These are phyloP conservation scores for Aspergillus awamori DNA, from an alignment of 2,329 filamentous ascomycete species.

Conservation along the genomic window DNA sequence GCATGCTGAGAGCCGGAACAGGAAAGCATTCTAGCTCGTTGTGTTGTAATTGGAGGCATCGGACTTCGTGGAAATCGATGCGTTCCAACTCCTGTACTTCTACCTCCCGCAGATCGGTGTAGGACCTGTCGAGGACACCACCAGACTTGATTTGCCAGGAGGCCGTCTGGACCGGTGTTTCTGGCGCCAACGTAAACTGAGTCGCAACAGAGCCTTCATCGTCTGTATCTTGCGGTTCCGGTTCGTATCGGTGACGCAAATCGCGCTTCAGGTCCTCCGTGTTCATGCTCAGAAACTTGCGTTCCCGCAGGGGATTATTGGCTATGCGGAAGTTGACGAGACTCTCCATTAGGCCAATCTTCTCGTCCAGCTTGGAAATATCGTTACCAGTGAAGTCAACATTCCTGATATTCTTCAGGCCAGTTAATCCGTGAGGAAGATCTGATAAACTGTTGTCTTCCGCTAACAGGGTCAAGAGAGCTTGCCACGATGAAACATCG, in stretches of 20 bases:
- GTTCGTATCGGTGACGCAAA: constrained; percentile 66
- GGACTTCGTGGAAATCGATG: constrained; percentile 53
- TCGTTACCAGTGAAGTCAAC: constrained; percentile 87
- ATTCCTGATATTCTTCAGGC: constrained; percentile 68
- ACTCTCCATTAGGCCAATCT: constrained; percentile 76
- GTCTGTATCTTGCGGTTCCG: constrained; percentile 41
- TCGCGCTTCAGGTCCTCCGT: constrained; percentile 80
- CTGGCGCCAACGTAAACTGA: constrained; percentile 47
- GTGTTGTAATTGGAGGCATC: constrained; percentile 70
- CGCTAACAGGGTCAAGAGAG: constrained; percentile 71
- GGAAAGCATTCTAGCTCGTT: constrained; percentile 76
- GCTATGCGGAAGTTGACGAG: constrained; percentile 75
- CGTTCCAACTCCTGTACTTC: constrained; percentile 51
- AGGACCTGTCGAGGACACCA: constrained; percentile 67
- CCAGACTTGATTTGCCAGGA: constrained; percentile 44
- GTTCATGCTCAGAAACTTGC: constrained; percentile 77
- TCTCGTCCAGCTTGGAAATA: constrained; percentile 72
- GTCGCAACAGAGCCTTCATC: constrained; percentile 46
- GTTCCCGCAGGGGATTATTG: constrained; percentile 89
- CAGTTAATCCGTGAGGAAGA: constrained; percentile 75
- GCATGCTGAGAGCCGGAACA: constrained; percentile 65
- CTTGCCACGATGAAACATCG: constrained; percentile 72
- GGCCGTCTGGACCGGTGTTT: constrained; percentile 42
- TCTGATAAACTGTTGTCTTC: constrained; percentile 79
- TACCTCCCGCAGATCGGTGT: constrained; percentile 62